Conservation (phyloP, 495 filamentous ascomycete genomes). For the Amphirosellinia nigrospora region DNA sequence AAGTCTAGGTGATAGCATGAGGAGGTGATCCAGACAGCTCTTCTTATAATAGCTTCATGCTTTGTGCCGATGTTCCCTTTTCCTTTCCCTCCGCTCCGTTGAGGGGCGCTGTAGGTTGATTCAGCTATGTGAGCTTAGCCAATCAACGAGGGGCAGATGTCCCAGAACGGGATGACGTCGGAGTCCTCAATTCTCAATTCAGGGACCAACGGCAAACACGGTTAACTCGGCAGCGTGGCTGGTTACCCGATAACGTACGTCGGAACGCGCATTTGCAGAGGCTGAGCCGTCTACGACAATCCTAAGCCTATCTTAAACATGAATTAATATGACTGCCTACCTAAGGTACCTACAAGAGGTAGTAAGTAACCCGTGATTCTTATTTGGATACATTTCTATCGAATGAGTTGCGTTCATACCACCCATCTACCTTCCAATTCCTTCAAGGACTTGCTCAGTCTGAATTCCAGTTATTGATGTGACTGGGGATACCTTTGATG, state of each 20-base stretch:
- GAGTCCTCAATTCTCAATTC: slow-evolving; percentile 7
- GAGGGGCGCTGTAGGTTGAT: neutral
- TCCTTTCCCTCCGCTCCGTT: too few species aligned
- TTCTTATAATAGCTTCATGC: slow-evolving; percentile 19
- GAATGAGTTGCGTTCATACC: neutral
- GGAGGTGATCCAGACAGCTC: neutral
- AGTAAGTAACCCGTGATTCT: neutral
- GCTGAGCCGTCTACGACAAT: slow-evolving; percentile 11
- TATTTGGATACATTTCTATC: neutral
- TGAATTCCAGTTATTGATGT: too few species aligned
- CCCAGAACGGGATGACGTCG: slow-evolving; percentile 22
- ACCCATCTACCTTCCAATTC: neutral
- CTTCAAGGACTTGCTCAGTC: too few species aligned
- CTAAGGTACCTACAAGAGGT: too few species aligned
- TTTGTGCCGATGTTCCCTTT: neutral
- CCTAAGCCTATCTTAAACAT: neutral
- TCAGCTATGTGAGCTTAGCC: neutral
- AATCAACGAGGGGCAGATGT: slow-evolving; percentile 10
- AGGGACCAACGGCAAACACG: slow-evolving; percentile 10
- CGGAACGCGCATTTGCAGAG: slow-evolving; percentile 1
- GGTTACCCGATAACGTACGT: neutral
- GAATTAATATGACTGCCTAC: neutral
- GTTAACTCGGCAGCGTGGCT: slow-evolving; percentile 23
- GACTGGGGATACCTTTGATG: too few species aligned
- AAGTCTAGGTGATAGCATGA: slow-evolving; percentile 6